Evolutionary conservation across 2,329 filamentous ascomycete genomes (phyloP), one percentile per base, ranked within the genome.

Genomic region (Venturia carpophila): DNA sequence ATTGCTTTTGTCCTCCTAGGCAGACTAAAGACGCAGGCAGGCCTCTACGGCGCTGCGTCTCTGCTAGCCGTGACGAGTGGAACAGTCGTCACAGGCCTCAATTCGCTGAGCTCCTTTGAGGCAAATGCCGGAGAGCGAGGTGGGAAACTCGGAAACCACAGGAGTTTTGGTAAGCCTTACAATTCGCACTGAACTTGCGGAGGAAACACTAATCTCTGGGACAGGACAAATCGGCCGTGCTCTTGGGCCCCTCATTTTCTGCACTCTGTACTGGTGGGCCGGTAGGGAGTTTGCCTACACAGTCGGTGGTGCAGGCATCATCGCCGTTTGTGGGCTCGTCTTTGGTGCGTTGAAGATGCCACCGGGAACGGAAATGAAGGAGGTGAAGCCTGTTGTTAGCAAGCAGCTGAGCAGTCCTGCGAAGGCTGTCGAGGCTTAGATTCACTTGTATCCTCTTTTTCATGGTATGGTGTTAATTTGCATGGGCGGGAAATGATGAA

Each of bases 241-340:
- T 0, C 75, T 96, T 13, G 94, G 94, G 0, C 94, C 94, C 0
- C 75, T 99, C 5, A 78, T 96, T 43, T 99, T 99, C 74, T 97
- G 94, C 68, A 91, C 91, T 61, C 80, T 99, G 65, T 99, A 99
- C 78, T 99, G 94, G 94, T 99, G 94, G 94, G 92, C 91, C 7
- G 94, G 94, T 0, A 82, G 94, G 60, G 89, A 95, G 73, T 82
- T 87, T 13, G 94, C 94, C 1, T 99, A 97, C 75, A 82, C 80
- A 0, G 82, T 91, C 70, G 94, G 94, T 4, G 89, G 91, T 0
- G 81, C 84, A 15, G 92, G 91, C 5, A 96, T 97, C 79, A 76
- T 89, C 5, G 84, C 81, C 0, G 92, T 97, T 13, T 83, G 84
- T 56, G 82, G 81, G 13, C 76, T 91, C 30, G 91, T 89, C 0